Evolutionary conservation across 169 alveolate genomes (phyloP).

Genomic region (Plasmodium inui): DNA sequence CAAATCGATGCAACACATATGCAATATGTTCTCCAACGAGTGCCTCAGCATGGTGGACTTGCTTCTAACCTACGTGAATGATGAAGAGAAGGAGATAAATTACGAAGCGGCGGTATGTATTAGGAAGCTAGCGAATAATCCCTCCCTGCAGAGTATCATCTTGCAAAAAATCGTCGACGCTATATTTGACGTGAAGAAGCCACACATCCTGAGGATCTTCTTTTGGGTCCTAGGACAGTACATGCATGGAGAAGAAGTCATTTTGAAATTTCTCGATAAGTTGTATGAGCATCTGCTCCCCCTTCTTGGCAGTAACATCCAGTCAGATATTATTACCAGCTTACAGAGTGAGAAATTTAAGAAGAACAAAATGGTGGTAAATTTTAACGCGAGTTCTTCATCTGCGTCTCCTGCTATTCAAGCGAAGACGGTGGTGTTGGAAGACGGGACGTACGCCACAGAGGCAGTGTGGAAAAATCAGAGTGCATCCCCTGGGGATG

Average conservation of each 20-base stretch:
- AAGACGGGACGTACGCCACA: conserved; percentile 97
- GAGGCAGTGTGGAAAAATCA: conserved; percentile 80
- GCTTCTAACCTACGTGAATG: conserved; percentile 74
- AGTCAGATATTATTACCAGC: conserved; percentile 39
- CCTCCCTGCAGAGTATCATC: conserved; percentile 14
- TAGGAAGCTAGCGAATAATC: conserved; percentile 51
- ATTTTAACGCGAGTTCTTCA: neutral
- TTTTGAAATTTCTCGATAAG: neutral
- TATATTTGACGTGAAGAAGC: conserved; percentile 70
- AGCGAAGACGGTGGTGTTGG: conserved; percentile 93
- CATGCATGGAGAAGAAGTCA: conserved; percentile 32
- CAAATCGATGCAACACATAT: conserved; percentile 80
- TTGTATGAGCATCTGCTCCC: conserved; percentile 14
- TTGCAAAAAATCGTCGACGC: conserved; percentile 48
- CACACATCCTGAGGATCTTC: conserved; percentile 72
- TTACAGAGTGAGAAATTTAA: conserved; percentile 37
- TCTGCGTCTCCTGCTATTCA: conserved; percentile 8
- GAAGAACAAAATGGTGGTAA: conserved; percentile 78
- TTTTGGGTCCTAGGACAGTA: conserved; percentile 67
- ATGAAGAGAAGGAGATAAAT: conserved; percentile 76
- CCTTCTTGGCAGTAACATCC: conserved; percentile 62
- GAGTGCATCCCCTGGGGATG: neutral
- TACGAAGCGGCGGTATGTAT: conserved; percentile 81
- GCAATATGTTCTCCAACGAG: conserved; percentile 79
- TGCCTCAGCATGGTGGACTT: conserved; percentile 77